Evolutionary conservation across 371 early-diverging fungal genomes (phyloP).

Genomic region (Syncephalastrum racemosum): DNA sequence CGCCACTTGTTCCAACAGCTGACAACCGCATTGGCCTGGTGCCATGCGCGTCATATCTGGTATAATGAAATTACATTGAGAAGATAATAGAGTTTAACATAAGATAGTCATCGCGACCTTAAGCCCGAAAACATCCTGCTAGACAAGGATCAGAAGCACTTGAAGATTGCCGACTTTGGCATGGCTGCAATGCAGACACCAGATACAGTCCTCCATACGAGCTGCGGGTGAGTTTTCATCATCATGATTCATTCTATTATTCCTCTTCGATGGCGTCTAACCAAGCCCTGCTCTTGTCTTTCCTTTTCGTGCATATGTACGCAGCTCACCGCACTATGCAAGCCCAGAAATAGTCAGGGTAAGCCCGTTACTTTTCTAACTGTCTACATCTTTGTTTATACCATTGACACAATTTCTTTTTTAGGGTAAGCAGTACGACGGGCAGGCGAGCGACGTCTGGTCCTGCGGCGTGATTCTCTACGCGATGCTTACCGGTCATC

Average conservation of each 20-base stretch:
- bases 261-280: constrained; percentile 1
- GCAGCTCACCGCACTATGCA: constrained; percentile 79
- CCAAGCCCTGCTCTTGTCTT: not conserved
- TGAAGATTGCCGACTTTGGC: constrained; percentile 86
- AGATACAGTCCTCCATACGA: constrained; percentile 66
- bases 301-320: not conserved
- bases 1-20: constrained; percentile 91
- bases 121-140: constrained; percentile 77
- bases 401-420: constrained; percentile 26
- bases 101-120: constrained; percentile 54
- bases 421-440: constrained; percentile 69
- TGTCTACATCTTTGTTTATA: constrained; percentile 13
- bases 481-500: constrained; percentile 83
- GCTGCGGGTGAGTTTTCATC: constrained; percentile 62
- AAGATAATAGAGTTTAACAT: constrained; percentile 2
- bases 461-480: constrained; percentile 91
- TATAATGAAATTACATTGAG: constrained; percentile 21
- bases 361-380: constrained; percentile 9
- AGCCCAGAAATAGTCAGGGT: constrained; percentile 83
- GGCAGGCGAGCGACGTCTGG: constrained; percentile 89
- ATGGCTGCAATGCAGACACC: constrained; percentile 75
- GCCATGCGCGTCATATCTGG: constrained; percentile 90
- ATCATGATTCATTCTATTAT: not conserved
- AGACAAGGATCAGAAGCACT: constrained; percentile 60
- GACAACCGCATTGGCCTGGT: constrained; percentile 86